Evolutionary conservation across 1,284 basidiomycete genomes (phyloP), one percentile per base, ranked within the genome.

Genomic region (Cystobasidium slooffiae): DNA sequence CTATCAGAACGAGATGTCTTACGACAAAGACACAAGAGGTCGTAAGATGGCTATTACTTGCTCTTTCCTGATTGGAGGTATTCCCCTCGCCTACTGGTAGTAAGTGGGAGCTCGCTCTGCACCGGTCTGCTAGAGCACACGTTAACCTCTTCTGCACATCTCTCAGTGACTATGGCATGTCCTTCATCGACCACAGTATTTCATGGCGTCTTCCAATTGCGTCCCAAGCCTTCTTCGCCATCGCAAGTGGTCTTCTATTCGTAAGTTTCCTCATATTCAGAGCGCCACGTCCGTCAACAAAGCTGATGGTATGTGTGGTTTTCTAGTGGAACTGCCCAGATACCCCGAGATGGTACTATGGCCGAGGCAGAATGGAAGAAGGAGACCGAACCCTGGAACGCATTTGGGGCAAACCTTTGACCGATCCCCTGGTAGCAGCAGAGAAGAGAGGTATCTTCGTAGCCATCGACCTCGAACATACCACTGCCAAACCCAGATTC

Each of bases 301-400:
- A 1, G 10, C n/a, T 20, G 46, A 67, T n/a, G 16, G 1, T 10
- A 24, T 12, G n/a, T 18, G 18, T 53, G 18, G 18, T 18, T 20
- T 52, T 16, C 37, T 44, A 69, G 68, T 61, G 43, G 39, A 24
- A 31, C 22, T 74, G 72, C 63, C 72, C 72, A 5, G 72, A 74
- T 46, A 74, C 72, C 6, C 72, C 72, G 56, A 22, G 72, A n/a
- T 74, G 72, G 72, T 74, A 74, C 51, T 74, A 74, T 44, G 72
- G 63, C 8, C 41, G 39, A 37, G 64, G 64, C 41, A 22, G 72
- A 46, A 51, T 39, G 12, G 72, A 67, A 43, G 62, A 67, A 18
- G 72, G 72, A 4, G 72, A 74, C 56, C 49, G 56, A 24, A 68
- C 65, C 3, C 31, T 74, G 3, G 56, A 31, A 3, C 72, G 49